Conservation (phyloP, 495 filamentous ascomycete species). For the Neurospora sublineolata region DNA sequence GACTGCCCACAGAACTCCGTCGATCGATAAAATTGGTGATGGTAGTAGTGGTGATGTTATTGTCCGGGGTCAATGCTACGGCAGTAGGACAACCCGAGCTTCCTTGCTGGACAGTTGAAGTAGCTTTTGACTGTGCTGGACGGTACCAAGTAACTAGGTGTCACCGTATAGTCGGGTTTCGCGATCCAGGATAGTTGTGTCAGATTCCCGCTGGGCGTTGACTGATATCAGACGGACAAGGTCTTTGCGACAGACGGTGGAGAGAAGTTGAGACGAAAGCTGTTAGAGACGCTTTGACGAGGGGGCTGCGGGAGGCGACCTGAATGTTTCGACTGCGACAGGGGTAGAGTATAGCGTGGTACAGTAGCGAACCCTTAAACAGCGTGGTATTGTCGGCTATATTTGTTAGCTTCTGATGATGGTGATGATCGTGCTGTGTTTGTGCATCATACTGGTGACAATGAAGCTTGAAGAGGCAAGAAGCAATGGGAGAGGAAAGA, state of each 20-base stretch:
- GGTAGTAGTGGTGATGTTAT: background rate
- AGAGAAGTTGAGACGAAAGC: conserved; percentile 30
- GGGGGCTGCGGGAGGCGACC: conserved; percentile 17
- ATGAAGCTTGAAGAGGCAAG: background rate
- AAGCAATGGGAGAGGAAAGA: background rate
- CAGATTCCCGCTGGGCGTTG: conserved; percentile 15
- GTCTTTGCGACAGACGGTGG: conserved; percentile 12
- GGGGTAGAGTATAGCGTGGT: conserved; percentile 11
- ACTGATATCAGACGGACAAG: conserved; percentile 24
- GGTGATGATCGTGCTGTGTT: background rate
- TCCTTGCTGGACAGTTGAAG: conserved; percentile 1
- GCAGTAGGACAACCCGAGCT: background rate
- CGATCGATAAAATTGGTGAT: background rate
- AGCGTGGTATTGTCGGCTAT: background rate
- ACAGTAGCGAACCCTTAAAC: background rate
- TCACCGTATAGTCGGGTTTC: conserved; percentile 18
- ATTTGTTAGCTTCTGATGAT: background rate
- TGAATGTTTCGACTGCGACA: conserved; percentile 31
- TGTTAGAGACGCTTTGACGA: conserved; percentile 33
- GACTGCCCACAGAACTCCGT: background rate
- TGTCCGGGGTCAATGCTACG: background rate
- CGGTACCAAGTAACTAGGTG: background rate
- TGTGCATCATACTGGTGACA: background rate
- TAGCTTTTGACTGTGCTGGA: background rate
- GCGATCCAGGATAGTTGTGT: conserved; percentile 25